phyloP scores from a whole-genome alignment of 306 rosid genomes.

The Chamaecrista fasciculata region DNA sequence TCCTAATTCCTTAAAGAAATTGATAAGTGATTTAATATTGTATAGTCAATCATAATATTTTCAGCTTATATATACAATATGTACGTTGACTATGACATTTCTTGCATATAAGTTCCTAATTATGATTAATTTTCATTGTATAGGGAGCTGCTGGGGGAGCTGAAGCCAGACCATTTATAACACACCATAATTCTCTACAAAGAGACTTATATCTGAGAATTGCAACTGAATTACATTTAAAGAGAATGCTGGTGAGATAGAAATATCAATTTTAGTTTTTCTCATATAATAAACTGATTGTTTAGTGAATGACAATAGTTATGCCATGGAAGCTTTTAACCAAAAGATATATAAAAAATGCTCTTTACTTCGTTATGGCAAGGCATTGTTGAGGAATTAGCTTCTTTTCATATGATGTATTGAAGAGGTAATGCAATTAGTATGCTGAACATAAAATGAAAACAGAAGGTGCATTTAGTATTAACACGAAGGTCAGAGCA shows the following conservation, averaged over 20 bases:
- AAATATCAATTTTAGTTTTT: background rate
- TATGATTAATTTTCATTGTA: conserved; percentile 45
- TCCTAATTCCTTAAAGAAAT: background rate
- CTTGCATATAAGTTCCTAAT: conserved; percentile 21
- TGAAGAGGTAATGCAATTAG: background rate
- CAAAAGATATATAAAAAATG: background rate
- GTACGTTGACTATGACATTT: conserved; percentile 5
- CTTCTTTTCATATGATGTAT: background rate
- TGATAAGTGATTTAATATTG: conserved; percentile 1
- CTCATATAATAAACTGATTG: background rate
- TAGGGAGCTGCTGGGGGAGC: conserved; percentile 99
- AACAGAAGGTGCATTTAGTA: background rate
- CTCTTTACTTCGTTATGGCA: background rate
- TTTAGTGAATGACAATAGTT: background rate
- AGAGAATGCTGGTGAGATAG: conserved; percentile 91
- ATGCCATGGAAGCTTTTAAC: background rate
- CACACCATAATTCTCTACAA: conserved; percentile 88
- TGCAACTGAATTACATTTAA: conserved; percentile 94
- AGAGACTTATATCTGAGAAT: conserved; percentile 94
- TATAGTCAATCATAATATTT: background rate
- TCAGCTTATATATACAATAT: background rate
- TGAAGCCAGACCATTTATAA: conserved; percentile 96
- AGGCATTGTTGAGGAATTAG: conserved; percentile 15
- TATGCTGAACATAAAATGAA: background rate
- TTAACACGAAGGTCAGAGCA: conserved; percentile 14